phyloP scores from a whole-genome alignment of 257 asterid genomes.

The Capsicum pubescens region DNA sequence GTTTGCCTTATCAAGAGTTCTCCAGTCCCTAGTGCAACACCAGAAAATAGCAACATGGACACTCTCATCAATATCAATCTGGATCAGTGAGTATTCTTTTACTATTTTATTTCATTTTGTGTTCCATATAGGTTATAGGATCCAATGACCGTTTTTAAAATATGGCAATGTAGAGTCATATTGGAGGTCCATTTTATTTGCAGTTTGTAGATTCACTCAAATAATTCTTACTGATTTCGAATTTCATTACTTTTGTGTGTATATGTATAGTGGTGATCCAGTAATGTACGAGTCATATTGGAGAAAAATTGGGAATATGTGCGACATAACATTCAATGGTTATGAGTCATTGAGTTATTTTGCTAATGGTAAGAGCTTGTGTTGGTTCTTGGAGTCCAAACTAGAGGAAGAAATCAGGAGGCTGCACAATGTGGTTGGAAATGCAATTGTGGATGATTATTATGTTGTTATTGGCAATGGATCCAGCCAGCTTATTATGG shows the following conservation, averaged over 20 bases:
- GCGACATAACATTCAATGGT: constrained; percentile 42
- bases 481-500: constrained; percentile 79
- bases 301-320: constrained; percentile 41
- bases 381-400: constrained; percentile 84
- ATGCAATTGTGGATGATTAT: constrained; percentile 57
- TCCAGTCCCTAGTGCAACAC: constrained; percentile 6
- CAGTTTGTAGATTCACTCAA: too few relatives aligned
- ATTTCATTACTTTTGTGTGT: neutral
- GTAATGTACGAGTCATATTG: constrained; percentile 53
- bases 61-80: constrained; percentile 46
- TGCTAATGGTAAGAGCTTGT: constrained; percentile 47
- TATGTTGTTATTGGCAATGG: constrained; percentile 72
- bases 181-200: too few relatives aligned
- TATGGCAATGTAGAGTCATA: too few relatives aligned
- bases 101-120: neutral
- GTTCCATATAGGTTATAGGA: too few relatives aligned
- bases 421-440: constrained; percentile 59
- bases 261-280: constrained; percentile 55
- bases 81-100: constrained; percentile 61
- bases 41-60: constrained; percentile 33
- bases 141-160: too few relatives aligned
- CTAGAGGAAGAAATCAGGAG: constrained; percentile 62
- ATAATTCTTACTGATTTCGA: neutral
- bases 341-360: constrained; percentile 75
- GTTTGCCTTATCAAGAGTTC: constrained; percentile 35